Percentiles rank a stretch among this genome's conserved stretches.
These are phyloP conservation scores for Zalaria obscura DNA, from an alignment of 2,329 filamentous ascomycete genomes.

Conservation along the genomic window DNA sequence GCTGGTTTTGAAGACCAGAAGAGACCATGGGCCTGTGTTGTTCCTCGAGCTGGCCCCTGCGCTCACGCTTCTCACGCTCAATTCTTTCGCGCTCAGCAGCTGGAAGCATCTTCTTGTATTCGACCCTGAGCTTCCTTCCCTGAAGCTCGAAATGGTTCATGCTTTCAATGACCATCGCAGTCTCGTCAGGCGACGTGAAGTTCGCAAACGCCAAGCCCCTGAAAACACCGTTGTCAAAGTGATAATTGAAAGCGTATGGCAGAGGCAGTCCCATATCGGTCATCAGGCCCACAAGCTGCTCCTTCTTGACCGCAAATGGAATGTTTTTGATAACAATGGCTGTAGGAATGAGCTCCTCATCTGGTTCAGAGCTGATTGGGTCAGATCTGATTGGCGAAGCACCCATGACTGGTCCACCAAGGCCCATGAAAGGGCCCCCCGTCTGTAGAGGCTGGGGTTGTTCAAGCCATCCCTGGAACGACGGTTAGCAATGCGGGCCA, in stretches of 20 bases:
- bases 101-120: slow-evolving; percentile 99
- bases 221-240: slow-evolving; percentile 97
- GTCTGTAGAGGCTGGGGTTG: slow-evolving; percentile 29
- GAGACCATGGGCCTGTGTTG: slow-evolving; percentile 66
- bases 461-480: slow-evolving; percentile 47
- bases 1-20: slow-evolving; percentile 63
- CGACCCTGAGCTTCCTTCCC: slow-evolving; percentile 83
- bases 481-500: slow-evolving; percentile 8
- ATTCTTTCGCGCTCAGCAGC: slow-evolving; percentile 89
- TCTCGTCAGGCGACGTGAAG: slow-evolving; percentile 92
- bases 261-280: slow-evolving; percentile 84
- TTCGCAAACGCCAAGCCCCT: slow-evolving; percentile 93
- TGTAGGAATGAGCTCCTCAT: slow-evolving; percentile 89
- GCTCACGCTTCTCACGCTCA: slow-evolving; percentile 91
- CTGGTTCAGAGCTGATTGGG: slow-evolving; percentile 37
- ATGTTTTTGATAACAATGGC: slow-evolving; percentile 99
- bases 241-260: slow-evolving; percentile 98
- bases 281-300: slow-evolving; percentile 87
- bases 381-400: slow-evolving; percentile 27
- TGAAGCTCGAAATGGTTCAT: slow-evolving; percentile 96
- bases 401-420: slow-evolving; percentile 14
- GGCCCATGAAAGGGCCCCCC: slow-evolving; percentile 28
- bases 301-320: slow-evolving; percentile 94
- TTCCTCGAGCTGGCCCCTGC: slow-evolving; percentile 89
- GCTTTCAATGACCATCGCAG: slow-evolving; percentile 75